Percentiles rank a stretch among this genome's conserved stretches.
Conservation (phyloP, 176 grass and related monocot species). For the Avena eriantha region DNA sequence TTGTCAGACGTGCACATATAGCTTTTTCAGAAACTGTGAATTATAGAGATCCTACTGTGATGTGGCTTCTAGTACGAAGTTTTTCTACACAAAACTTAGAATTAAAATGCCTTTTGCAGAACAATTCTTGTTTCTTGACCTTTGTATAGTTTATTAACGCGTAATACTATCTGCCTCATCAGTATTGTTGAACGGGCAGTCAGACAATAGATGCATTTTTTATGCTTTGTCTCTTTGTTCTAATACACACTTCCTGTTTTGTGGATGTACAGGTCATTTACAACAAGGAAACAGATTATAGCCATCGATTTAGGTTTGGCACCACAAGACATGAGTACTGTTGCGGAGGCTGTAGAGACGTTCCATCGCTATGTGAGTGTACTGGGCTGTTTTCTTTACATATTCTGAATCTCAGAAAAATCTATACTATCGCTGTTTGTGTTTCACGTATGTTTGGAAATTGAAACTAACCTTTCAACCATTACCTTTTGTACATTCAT, state of each 20-base stretch:
- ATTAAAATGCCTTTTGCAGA: background rate
- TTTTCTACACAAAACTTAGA: background rate
- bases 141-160: background rate
- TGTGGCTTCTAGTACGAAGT: background rate
- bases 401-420: background rate
- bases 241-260: background rate
- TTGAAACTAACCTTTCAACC: background rate
- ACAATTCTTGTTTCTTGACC: background rate
- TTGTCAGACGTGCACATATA: background rate
- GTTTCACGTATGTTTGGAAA: background rate
- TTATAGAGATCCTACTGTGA: background rate
- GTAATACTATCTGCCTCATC: background rate
- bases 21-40: background rate
- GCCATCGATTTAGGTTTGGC: constrained; percentile 80
- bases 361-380: constrained; percentile 77
- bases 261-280: constrained; percentile 65
- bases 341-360: constrained; percentile 81
- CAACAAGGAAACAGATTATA: constrained; percentile 72
- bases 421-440: background rate
- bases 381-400: background rate
- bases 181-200: background rate
- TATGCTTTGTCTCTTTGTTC: background rate
- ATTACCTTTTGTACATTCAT: background rate
- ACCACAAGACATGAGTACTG: constrained; percentile 60
- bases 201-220: background rate